Evolutionary conservation across 2,329 filamentous ascomycete genomes (phyloP), one percentile per base, ranked within the genome.

Genomic region (Paracoccidioides brasiliensis): DNA sequence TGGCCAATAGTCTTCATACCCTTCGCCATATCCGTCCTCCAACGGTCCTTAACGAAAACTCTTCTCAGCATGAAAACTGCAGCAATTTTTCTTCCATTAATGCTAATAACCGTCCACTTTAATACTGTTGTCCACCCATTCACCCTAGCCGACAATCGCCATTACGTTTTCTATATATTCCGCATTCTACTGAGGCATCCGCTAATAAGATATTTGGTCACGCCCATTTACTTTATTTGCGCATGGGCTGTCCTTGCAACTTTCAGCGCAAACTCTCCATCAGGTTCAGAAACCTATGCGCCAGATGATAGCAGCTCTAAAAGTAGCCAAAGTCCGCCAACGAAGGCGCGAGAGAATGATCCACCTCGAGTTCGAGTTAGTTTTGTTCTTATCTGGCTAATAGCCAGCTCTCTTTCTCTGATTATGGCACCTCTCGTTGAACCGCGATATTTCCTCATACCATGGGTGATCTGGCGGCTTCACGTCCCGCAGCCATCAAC

Each of bases 111-210:
- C 2, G 82, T 96, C 30, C 80, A 81, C 59, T 85, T 80, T 77
- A 97, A 96, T 76, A 98, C 93, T 38, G 85, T 95, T 59, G 81
- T 97, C 45, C 93, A 98, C 66, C 91, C 93, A 0, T 98, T 97
- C 68, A 95, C 90, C 0, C 79, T 97, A 0, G 93, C 93, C 38
- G 93, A 98, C 70, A 98, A 98, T 70, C 79, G 93, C 2, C 93
- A 98, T 69, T 98, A 95, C 74, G 85, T 95, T 69, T 98, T 98
- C 70, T 98, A 98, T 72, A 76, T 95, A 58, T 98, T 98, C 75
- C 84, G 90, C 1, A 82, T 90, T 64, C 84, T 86, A 5, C 84
- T 97, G 41, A 79, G 86, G 2, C 80, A 87, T 44, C 74, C 76
- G 1, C 70, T 75, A 15, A 71, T 88, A 53, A 84, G 84, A 40